Evolutionary conservation across 2,329 filamentous ascomycete genomes (phyloP), one percentile per base, ranked within the genome.

Genomic region (Hypocreales sp.): DNA sequence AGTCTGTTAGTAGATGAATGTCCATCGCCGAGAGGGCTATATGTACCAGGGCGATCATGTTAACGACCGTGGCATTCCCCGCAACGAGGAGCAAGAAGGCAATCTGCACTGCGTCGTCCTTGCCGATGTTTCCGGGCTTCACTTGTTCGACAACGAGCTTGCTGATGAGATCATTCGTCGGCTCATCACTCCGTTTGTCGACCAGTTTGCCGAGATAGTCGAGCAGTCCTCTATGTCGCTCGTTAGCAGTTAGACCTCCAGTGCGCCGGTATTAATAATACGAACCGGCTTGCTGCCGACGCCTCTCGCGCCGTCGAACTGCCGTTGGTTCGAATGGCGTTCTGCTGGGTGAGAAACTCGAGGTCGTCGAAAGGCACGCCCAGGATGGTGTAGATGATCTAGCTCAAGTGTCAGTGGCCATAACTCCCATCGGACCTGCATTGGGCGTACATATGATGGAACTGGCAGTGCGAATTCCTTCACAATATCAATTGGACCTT

Each of bases 31-130:
- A n/a, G n/a, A n/a, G n/a, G n/a, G n/a, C n/a, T 4, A 8, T 14
- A 28, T 43, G n/a, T 31, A 56, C 56, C 18, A 64, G 44, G 1
- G 51, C 47, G 30, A 64, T 64, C 54, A 60, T 64, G 37, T 56
- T 63, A 5, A 64, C 53, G 55, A 64, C 60, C 1, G 62, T 64
- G 0, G 61, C 62, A 20, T 65, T 67, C 3, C 61, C 61, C 0
- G 61, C 60, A 2, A 63, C 60, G 2, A 66, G 50, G 5, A 64
- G 45, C 7, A 66, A 41, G 20, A 65, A 64, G 0, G 60, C 57
- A 25, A 64, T 60, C 30, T 61, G 57, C 1, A 63, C 46, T 2
- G 52, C 50, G 21, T 60, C 57, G 1, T 50, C 42, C 34, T 51
- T 56, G 2, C 46, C 42, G 10, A 58, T 48, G 18, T 50, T 45